Evolutionary conservation across 225 moss, liverwort and hornwort genomes (phyloP).

Genomic region (Climacium dendroides): DNA sequence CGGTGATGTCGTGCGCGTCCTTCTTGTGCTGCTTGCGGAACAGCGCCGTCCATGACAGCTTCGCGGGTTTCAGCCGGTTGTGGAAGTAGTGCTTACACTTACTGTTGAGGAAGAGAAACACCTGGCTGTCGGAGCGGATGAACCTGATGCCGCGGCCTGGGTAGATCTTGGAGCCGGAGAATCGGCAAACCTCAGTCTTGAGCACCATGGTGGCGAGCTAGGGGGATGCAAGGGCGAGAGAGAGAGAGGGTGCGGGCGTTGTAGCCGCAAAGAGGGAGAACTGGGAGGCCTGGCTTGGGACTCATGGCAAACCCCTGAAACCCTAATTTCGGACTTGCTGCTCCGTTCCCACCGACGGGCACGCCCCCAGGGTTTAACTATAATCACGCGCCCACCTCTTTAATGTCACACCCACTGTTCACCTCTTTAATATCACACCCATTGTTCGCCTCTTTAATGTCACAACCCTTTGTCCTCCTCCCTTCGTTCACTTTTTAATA

Average conservation of each 20-base stretch:
- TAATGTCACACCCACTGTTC: not conserved
- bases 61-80: not conserved
- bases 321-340: conserved; percentile 1
- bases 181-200: not conserved
- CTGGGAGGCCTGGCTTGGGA: accelerated
- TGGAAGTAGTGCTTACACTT: not conserved
- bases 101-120: not conserved
- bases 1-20: not conserved
- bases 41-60: not conserved
- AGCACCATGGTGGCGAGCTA: conserved; percentile 1
- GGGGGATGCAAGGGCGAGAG: not conserved
- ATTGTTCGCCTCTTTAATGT: not conserved
- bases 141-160: not conserved
- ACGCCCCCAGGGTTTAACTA: not conserved
- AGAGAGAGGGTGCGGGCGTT: not conserved
- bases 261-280: not conserved
- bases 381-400: not conserved
- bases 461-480: not conserved
- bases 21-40: not conserved
- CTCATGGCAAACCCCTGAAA: conserved; percentile 10
- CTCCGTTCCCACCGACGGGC: not conserved
- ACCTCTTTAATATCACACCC: not conserved
- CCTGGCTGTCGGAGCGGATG: not conserved
- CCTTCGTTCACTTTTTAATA: no score
- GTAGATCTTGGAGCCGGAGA: not conserved